These are phyloP conservation scores for Botrytis aclada DNA, from an alignment of 2,329 filamentous ascomycete genomes.

Conservation along the genomic window DNA sequence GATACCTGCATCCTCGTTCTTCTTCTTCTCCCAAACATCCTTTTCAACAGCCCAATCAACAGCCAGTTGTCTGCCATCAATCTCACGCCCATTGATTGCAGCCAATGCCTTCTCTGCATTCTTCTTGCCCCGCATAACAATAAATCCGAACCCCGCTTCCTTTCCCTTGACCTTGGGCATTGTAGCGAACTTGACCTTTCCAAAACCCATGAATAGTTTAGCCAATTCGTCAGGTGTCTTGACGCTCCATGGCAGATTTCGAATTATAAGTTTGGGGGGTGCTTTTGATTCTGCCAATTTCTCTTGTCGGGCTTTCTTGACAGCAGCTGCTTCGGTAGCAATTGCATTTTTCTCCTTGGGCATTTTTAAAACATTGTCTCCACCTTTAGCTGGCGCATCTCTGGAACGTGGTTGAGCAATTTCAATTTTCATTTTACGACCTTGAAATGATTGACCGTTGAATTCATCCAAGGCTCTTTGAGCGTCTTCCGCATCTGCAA, in stretches of 20 bases:
- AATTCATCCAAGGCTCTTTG: slow-evolving; percentile 76
- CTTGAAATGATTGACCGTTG: slow-evolving; percentile 73
- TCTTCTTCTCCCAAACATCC: slow-evolving; percentile 68
- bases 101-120: slow-evolving; percentile 89
- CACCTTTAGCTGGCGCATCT: slow-evolving; percentile 51
- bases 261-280: slow-evolving; percentile 76
- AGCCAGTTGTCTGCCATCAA: slow-evolving; percentile 83
- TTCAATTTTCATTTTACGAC: slow-evolving; percentile 80
- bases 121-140: slow-evolving; percentile 80
- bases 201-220: slow-evolving; percentile 78
- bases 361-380: slow-evolving; percentile 33
- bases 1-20: slow-evolving; percentile 40
- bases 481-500: slow-evolving; percentile 90
- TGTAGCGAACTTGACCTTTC: slow-evolving; percentile 85
- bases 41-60: slow-evolving; percentile 98
- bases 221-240: slow-evolving; percentile 79
- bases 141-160: slow-evolving; percentile 87
- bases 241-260: slow-evolving; percentile 95
- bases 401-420: slow-evolving; percentile 83
- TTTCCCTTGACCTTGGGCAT: slow-evolving; percentile 70
- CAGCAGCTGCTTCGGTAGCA: slow-evolving; percentile 40
- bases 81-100: slow-evolving; percentile 80
- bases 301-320: slow-evolving; percentile 56
- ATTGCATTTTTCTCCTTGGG: slow-evolving; percentile 36
- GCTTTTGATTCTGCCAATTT: slow-evolving; percentile 58